Evolutionary conservation across 2,329 filamentous ascomycete species (phyloP).

Genomic region (Aureobasidium namibiae): DNA sequence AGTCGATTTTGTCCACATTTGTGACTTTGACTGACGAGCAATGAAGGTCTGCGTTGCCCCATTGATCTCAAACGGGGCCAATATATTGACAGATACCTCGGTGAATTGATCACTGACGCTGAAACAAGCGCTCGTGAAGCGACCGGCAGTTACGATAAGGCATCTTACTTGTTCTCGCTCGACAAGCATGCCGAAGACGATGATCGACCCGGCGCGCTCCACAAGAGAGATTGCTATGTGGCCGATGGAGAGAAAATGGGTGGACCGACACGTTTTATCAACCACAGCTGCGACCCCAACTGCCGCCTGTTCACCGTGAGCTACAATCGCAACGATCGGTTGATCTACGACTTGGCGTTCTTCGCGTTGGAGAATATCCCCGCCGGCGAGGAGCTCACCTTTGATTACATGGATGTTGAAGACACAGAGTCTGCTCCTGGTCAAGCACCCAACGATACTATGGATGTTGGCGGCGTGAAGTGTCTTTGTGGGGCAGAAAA

Average conservation of each 20-base stretch:
- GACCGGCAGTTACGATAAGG: constrained; percentile 54
- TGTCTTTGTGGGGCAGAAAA: constrained; percentile 54
- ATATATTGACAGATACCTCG: constrained; percentile 73
- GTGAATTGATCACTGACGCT: constrained; percentile 43
- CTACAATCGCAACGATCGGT: constrained; percentile 65
- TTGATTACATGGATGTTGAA: constrained; percentile 67
- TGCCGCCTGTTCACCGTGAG: constrained; percentile 71
- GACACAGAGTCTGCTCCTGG: constrained; percentile 35
- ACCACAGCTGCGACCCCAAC: constrained; percentile 74
- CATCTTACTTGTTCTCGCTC: constrained; percentile 70
- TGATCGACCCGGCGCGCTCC: constrained; percentile 38
- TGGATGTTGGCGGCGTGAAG: constrained; percentile 31
- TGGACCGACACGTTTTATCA: constrained; percentile 72
- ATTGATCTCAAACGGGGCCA: constrained; percentile 61
- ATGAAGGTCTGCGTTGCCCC: constrained; percentile 48
- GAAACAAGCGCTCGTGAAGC: constrained; percentile 59
- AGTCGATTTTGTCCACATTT: not conserved
- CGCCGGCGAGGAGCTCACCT: constrained; percentile 62
- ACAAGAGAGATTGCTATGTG: constrained; percentile 33
- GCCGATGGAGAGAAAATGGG: constrained; percentile 66
- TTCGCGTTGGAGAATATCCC: constrained; percentile 63
- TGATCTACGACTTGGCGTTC: constrained; percentile 67
- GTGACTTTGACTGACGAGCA: not conserved
- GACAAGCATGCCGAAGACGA: constrained; percentile 64
- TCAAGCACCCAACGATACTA: constrained; percentile 15